Evolutionary conservation across 1,284 basidiomycete species (phyloP).

Genomic region (Pascua guehoae): DNA sequence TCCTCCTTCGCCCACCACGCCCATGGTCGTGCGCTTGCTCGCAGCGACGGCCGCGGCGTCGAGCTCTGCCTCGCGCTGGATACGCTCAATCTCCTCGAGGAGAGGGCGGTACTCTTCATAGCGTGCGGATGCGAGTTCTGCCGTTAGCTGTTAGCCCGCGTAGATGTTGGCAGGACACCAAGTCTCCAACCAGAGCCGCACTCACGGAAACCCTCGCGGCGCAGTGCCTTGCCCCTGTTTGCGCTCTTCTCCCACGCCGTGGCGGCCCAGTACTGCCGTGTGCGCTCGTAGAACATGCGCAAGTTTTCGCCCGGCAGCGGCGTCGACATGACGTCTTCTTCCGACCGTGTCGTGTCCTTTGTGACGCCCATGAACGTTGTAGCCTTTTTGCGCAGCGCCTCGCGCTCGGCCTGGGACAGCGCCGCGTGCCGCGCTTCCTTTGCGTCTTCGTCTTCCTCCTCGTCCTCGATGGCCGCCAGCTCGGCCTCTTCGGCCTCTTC

Average conservation of each 20-base stretch:
- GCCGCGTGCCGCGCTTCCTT: constrained; percentile 24
- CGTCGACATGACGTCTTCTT: constrained; percentile 73
- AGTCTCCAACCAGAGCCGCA: too few relatives aligned
- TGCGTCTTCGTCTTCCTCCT: constrained; percentile 30
- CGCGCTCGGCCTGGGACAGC: constrained; percentile 30
- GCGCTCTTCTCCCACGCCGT: constrained; percentile 61
- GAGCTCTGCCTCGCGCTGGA: constrained; percentile 77
- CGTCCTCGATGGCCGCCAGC: constrained; percentile 33
- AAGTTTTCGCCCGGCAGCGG: constrained; percentile 86
- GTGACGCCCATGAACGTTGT: constrained; percentile 69
- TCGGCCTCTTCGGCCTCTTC: constrained; percentile 40
- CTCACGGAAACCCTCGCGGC: constrained; percentile 71
- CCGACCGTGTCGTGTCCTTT: constrained; percentile 62
- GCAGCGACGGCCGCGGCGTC: constrained; percentile 73
- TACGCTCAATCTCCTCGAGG: constrained; percentile 75
- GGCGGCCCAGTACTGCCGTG: constrained; percentile 73
- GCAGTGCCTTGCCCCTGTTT: constrained; percentile 72
- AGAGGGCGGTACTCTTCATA: constrained; percentile 69
- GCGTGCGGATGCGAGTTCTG: constrained; percentile 16
- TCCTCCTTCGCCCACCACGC: constrained; percentile 34
- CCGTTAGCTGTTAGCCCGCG: too few relatives aligned
- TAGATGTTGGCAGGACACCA: too few relatives aligned
- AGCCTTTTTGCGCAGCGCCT: constrained; percentile 61
- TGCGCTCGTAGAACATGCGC: constrained; percentile 77
- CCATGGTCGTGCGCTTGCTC: constrained; percentile 21